phyloP scores from a whole-genome alignment of 495 filamentous ascomycete genomes.

The Emericellopsis terricola region DNA sequence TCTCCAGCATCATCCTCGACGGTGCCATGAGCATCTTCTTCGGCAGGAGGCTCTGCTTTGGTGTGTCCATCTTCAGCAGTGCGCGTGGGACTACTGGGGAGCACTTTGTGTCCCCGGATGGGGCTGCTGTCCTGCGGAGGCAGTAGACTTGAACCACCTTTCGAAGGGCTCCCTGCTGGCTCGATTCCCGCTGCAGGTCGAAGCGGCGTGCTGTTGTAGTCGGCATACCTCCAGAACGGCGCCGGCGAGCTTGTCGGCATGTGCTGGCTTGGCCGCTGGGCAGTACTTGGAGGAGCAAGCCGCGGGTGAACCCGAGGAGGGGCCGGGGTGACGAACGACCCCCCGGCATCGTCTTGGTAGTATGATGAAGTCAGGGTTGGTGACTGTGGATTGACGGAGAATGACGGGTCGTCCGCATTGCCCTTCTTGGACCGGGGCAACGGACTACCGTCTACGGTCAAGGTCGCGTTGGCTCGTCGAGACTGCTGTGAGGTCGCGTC shows the following conservation, averaged over 20 bases:
- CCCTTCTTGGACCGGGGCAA: conserved; percentile 33
- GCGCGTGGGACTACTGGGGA: conserved; percentile 13
- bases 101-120: conserved; percentile 29
- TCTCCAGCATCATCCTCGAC: conserved; percentile 6
- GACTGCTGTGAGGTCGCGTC: conserved; percentile 42
- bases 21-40: not conserved
- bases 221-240: conserved; percentile 88
- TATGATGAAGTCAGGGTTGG: conserved; percentile 53
- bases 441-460: conserved; percentile 31
- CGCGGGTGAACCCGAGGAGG: conserved; percentile 66
- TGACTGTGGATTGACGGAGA: conserved; percentile 2
- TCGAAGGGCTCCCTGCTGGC: conserved; percentile 31
- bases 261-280: conserved; percentile 79
- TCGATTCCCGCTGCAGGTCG: conserved; percentile 38
- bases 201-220: conserved; percentile 62
- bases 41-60: conserved; percentile 5
- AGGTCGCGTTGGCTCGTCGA: conserved; percentile 19
- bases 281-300: conserved; percentile 75
- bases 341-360: conserved; percentile 31
- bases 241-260: conserved; percentile 90
- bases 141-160: conserved; percentile 17
- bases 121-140: conserved; percentile 50
- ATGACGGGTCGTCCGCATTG: conserved; percentile 28
- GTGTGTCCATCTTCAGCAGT: not conserved
- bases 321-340: conserved; percentile 62